phyloP scores from a whole-genome alignment of 169 alveolate species.

The Plasmodium billcollinsi region DNA sequence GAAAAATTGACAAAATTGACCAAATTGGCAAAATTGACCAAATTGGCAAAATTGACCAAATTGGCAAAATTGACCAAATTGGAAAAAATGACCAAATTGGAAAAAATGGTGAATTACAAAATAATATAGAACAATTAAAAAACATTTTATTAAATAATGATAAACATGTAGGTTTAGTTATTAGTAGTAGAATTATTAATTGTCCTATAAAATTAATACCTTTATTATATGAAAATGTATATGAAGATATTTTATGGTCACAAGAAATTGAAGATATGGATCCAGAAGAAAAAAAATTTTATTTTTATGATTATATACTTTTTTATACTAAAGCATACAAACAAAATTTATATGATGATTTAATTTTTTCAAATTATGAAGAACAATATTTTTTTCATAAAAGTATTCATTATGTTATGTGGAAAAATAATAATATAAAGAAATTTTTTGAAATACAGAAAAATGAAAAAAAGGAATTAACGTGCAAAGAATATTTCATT shows the following conservation, averaged over 20 bases:
- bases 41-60: no score
- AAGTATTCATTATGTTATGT: constrained; percentile 25
- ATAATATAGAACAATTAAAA: neutral
- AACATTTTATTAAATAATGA: neutral
- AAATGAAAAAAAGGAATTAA: constrained; percentile 21
- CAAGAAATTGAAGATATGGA: constrained; percentile 50
- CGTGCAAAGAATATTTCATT: constrained; percentile 32
- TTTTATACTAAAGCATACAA: constrained; percentile 65
- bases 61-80: no score
- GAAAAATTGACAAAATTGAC: no score
- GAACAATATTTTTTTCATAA: constrained; percentile 61
- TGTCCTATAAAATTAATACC: constrained; percentile 57
- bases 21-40: no score
- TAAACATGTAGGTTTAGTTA: constrained; percentile 24
- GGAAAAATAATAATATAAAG: constrained; percentile 59
- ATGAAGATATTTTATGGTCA: constrained; percentile 64
- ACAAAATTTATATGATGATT: constrained; percentile 15
- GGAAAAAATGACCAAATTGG: no score
- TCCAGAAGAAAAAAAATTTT: constrained; percentile 35
- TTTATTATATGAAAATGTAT: constrained; percentile 36
- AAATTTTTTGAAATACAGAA: constrained; percentile 41
- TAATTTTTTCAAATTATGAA: constrained; percentile 52
- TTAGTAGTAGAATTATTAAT: constrained; percentile 41
- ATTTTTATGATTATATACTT: constrained; percentile 39
- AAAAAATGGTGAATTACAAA: no score